Evolutionary conservation across 805 yeast species (phyloP), one percentile per base, ranked within the genome.

Genomic region (Starmerella potacharoeniae): DNA sequence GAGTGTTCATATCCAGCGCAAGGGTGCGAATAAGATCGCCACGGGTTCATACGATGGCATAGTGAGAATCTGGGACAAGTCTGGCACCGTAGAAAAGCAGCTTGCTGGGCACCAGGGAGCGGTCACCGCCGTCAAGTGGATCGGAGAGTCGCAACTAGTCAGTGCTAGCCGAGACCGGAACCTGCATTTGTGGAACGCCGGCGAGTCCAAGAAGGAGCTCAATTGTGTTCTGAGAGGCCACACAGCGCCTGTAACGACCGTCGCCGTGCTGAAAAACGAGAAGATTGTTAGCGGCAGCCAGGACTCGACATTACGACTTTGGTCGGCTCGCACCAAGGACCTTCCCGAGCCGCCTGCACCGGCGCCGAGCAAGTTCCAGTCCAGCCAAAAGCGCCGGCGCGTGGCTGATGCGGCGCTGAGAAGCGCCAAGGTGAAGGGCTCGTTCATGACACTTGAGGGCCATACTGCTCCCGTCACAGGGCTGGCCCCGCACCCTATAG

Each of bases 41-140:
- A 81, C 93, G 13, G 98, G 97, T 41, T 82, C 95, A 0, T 93
- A 90, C 66, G 98, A 93, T 68, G 97, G 97, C 63, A 78, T 91
- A 34, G 96, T 91, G 29, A 79, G 97, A 60, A 81, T 93, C 10
- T 93, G 90, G 82, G 83, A 87, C 66, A 71, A 80, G 69, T 77
- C 86, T 14, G 97, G 97, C 9, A 76, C 79, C 50, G 84, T 90
- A 9, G 83, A 81, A 62, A 80, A 84, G 58, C 95, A 87, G 68
- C 79, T 84, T 62, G 78, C 80, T 52, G 97, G 97, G 31, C 98
- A 93, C 69, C 80, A 85, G 16, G 96, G 87, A 34, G 83, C 97
- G 11, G 82, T 93, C 53, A 83, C 84, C 67, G 77, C 86, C 14
- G 95, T 88, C 31, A 79, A 81, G 65, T 91, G 93, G 83, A 75